Base-by-base conservation (phyloP, 2,329 filamentous ascomycete genomes). In the Coccinonectria pachysandricola region DNA sequence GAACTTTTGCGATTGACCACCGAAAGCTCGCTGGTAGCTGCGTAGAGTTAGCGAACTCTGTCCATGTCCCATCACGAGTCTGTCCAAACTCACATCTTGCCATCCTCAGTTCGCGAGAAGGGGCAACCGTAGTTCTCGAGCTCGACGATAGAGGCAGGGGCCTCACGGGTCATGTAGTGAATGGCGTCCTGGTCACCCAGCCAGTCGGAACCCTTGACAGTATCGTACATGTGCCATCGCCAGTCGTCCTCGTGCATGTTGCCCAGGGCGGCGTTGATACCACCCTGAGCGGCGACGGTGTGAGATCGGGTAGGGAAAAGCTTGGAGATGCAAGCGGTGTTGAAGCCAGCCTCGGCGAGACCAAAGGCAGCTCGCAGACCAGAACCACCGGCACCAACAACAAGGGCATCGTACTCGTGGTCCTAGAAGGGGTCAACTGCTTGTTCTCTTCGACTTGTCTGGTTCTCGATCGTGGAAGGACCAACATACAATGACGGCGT, bases 191-290 rank as follows among this genome's bases (percentile, higher is more conserved):
- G 87, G 60, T 95, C 87, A 59, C 87, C 87, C 26, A 95, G 75
- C 87, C 87, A 95, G 68, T 95, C 87, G 42, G 84, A 93, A 42
- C 87, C 87, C 70, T 95, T 95, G 55, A 95, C 87, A 21, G 87
- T 95, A 59, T 95, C 87, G 68, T 95, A 95, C 87, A 95, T 95
- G 65, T 95, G 87, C 87, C 87, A 95, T 68, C 86, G 78, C 87
- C 87, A 95, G 65, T 95, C 86, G 52, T 95, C 87, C 67, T 88
- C 75, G 70, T 94, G 86, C 87, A 95, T 95, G 66, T 93, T 94
- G 52, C 83, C 83, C 30, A 91, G 69, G 26, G 83, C 83, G 30
- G 83, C 83, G 57, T 91, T 91, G 68, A 91, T 88, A 51, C 83
- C 83, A 53, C 83, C 83, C 59, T 80, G 75, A 20, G 75, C 75